Conservation (phyloP, 2,329 filamentous ascomycete genomes). For the Colletotrichum gloeosporioides region DNA sequence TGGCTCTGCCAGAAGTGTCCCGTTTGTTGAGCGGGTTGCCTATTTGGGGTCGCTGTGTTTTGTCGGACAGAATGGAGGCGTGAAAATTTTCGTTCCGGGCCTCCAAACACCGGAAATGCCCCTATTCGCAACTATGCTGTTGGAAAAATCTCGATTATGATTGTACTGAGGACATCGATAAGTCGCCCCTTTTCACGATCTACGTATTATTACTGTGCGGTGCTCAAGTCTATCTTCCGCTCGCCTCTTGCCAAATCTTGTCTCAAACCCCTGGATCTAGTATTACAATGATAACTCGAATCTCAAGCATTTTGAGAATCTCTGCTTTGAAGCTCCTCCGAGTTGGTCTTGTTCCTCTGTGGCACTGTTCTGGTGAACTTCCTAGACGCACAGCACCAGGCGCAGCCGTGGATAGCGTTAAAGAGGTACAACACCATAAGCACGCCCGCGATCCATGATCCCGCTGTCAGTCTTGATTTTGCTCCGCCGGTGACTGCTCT, state of each 20-base stretch:
- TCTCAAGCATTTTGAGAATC: background rate
- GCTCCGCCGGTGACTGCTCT: background rate
- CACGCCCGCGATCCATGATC: constrained; percentile 6
- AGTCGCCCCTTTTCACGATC: background rate
- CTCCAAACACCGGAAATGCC: background rate
- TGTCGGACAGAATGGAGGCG: background rate
- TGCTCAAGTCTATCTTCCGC: background rate
- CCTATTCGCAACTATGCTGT: background rate
- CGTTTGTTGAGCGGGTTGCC: background rate
- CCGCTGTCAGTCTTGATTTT: background rate
- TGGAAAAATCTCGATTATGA: background rate
- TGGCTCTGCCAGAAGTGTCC: background rate
- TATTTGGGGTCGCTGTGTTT: background rate
- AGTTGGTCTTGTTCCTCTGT: background rate
- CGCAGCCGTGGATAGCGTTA: background rate
- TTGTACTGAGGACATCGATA: background rate
- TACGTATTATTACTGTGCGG: background rate
- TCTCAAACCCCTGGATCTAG: background rate
- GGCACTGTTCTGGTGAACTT: background rate
- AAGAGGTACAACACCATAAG: constrained; percentile 6
- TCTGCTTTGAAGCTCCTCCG: background rate
- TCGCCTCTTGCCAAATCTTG: background rate
- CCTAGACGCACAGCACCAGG: background rate
- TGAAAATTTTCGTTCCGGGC: background rate
- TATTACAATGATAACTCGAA: background rate